Conservation (phyloP, 768 basidiomycete genomes). For the Termitomyces sp. region DNA sequence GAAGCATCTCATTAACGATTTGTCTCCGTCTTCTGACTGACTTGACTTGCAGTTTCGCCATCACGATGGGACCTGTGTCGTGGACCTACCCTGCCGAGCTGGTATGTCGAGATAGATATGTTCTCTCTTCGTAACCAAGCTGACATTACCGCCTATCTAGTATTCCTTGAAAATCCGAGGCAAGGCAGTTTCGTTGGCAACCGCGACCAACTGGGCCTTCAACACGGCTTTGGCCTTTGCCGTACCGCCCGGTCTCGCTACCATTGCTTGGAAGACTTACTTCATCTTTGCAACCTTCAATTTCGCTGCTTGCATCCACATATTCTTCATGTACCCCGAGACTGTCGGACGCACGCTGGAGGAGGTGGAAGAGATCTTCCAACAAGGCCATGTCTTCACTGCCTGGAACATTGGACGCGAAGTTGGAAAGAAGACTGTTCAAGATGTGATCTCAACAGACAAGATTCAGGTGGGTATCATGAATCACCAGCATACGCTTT, state of each 20-base stretch:
- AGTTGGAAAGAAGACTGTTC: constrained; percentile 57
- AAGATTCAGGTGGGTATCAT: constrained; percentile 7
- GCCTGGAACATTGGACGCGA: constrained; percentile 65
- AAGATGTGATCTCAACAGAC: constrained; percentile 37
- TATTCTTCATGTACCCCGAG: constrained; percentile 79
- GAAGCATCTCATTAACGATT: background rate
- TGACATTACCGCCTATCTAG: constrained; percentile 13
- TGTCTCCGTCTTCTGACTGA: background rate
- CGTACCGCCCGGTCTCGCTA: constrained; percentile 62
- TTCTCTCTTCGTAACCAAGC: background rate
- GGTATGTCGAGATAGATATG: constrained; percentile 16
- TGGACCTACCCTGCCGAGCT: constrained; percentile 72
- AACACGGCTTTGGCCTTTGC: constrained; percentile 73
- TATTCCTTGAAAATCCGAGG: constrained; percentile 61
- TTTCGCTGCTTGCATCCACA: constrained; percentile 63
- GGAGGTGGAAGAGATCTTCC: constrained; percentile 76
- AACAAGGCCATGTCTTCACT: constrained; percentile 58
- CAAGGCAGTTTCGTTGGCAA: constrained; percentile 49
- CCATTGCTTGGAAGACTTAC: constrained; percentile 70
- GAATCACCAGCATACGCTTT: background rate
- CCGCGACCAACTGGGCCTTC: constrained; percentile 58
- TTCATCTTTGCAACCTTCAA: constrained; percentile 78
- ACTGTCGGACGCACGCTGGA: constrained; percentile 69
- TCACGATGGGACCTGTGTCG: constrained; percentile 74
- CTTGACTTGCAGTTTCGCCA: constrained; percentile 42